Evolutionary conservation across 2,329 filamentous ascomycete species (phyloP), one percentile per base, ranked within the genome.

Genomic region (Colletotrichum sp.): DNA sequence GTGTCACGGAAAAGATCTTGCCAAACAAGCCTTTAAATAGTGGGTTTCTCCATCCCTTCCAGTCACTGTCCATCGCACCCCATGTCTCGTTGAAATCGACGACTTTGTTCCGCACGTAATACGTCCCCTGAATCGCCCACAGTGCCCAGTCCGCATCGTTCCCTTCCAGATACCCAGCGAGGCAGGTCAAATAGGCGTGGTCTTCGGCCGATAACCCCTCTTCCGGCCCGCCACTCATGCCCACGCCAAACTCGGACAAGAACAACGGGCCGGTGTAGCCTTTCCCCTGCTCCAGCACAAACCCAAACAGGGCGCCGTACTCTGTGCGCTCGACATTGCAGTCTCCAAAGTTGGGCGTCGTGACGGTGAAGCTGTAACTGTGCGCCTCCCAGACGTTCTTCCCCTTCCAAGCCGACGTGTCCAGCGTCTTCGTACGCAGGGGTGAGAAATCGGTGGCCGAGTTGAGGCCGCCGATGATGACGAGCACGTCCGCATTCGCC

Each of bases 371-470:
- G 72, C 83, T 84, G 83, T 91, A 92, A 34, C 87, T 85, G 81
- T 92, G 90, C 78, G 89, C 86, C 81, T 92, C 90, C 89, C 89
- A 91, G 15, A 91, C 88, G 76, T 89, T 84, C 81, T 91, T 91
- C 54, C 83, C 84, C 8, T 76, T 70, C 86, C 87, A 89, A 13
- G 79, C 82, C 5, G 79, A 79, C 59, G 83, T 85, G 79, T 89
- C 86, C 69, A 90, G 83, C 59, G 77, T 79, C 33, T 78, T 78
- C 38, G 73, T 76, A 34, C 83, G 80, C 38, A 90, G 74, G 2
- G 78, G 86, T 7, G 84, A 84, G 34, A 91, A 82, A 78, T 91
- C 89, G 16, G 88, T 90, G 8, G 86, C 83, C 70, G 87, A 88
- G 80, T 87, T 84, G 76, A 87, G 84, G 18, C 89, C 90, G 68